Evolutionary conservation across 129 eudicot genomes (phyloP).

Genomic region (Chrysanthemum lavandulifolium): DNA sequence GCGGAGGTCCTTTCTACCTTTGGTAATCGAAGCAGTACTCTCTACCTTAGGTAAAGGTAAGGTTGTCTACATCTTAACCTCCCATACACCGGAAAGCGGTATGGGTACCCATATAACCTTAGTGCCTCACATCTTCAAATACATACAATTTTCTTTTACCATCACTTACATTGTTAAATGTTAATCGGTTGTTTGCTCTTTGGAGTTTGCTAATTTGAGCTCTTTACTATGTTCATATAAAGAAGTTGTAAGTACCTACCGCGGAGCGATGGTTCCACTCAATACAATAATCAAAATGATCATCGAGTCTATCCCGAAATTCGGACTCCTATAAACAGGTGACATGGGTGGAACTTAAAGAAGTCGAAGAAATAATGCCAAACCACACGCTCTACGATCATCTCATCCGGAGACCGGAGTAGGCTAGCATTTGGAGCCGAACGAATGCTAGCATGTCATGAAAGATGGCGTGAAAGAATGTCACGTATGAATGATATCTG

Average conservation of each 20-base stretch:
- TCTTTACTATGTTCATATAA: slow-evolving; percentile 36
- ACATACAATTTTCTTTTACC: no score
- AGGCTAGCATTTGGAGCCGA: background rate
- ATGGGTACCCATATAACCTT: no score
- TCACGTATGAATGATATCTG: background rate
- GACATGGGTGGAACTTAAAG: background rate
- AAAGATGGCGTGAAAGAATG: background rate
- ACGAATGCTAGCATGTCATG: background rate
- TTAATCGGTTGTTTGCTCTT: no score
- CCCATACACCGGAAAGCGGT: no score
- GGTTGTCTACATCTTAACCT: no score
- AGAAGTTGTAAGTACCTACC: slow-evolving; percentile 52
- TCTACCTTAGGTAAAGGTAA: no score
- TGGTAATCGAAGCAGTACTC: no score
- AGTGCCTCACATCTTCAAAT: no score
- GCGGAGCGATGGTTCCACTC: slow-evolving; percentile 41
- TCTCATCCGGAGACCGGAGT: background rate
- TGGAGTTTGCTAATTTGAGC: background rate
- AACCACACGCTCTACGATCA: background rate
- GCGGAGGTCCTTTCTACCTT: no score
- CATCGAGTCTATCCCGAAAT: slow-evolving; percentile 37
- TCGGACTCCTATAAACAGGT: slow-evolving; percentile 19
- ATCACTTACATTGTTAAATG: no score
- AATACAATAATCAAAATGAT: slow-evolving; percentile 35
- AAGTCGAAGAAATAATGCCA: background rate